These are phyloP conservation scores for Solanum neorickii DNA, from an alignment of 257 asterid genomes.

Conservation along the genomic window DNA sequence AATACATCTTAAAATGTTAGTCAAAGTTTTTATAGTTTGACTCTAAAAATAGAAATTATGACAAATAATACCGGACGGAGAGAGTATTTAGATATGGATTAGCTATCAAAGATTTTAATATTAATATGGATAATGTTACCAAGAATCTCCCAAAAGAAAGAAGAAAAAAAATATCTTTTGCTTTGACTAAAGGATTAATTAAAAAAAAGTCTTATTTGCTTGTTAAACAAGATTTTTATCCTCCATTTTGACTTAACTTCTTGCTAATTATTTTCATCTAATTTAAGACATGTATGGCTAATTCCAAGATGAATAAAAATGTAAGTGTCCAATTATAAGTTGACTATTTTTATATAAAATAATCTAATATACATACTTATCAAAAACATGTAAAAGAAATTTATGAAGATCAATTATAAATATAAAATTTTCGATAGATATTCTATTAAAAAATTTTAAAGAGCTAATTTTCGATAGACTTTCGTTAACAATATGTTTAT, in stretches of 20 bases:
- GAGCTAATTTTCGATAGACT: neutral
- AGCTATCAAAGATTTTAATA: too few species aligned
- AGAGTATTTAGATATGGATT: accelerated
- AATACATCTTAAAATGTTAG: too few species aligned
- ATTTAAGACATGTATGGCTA: neutral
- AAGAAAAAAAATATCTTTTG: too few species aligned
- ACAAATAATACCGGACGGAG: accelerated
- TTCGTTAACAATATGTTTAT: neutral
- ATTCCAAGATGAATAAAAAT: neutral
- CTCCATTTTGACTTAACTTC: neutral
- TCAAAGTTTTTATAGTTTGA: too few species aligned
- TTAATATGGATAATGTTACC: neutral
- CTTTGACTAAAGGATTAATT: neutral
- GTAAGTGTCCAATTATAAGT: neutral
- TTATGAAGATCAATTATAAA: too few species aligned
- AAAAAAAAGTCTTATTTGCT: neutral
- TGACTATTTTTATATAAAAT: neutral
- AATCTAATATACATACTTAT: too few species aligned
- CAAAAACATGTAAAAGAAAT: too few species aligned
- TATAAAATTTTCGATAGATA: too few species aligned
- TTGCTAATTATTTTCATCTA: neutral
- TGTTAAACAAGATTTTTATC: neutral
- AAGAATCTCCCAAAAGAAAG: too few species aligned
- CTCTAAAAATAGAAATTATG: too few species aligned
- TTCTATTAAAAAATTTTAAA: too few species aligned